phyloP scores from a whole-genome alignment of 2,329 filamentous ascomycete species.

The Ophiosphaerella herpotricha region DNA sequence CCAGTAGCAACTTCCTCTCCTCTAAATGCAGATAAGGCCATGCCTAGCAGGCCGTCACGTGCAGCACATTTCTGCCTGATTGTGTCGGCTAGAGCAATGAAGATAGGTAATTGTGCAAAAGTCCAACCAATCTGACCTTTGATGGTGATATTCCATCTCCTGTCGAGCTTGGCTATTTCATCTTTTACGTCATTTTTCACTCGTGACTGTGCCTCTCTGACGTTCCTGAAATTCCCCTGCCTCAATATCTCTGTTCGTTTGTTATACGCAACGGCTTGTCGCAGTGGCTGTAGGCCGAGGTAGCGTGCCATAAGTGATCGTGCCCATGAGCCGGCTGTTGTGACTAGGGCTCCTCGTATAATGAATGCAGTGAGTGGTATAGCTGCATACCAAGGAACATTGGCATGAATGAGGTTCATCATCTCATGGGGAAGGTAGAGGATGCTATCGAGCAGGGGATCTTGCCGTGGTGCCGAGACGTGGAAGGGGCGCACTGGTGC shows the following conservation, averaged over 20 bases:
- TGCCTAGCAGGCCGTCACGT: slow-evolving; percentile 35
- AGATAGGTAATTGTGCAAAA: slow-evolving; percentile 41
- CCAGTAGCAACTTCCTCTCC: slow-evolving; percentile 4
- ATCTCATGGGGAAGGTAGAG: slow-evolving; percentile 52
- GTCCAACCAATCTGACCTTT: slow-evolving; percentile 33
- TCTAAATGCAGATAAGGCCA: slow-evolving; percentile 21
- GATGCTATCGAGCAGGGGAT: slow-evolving; percentile 49
- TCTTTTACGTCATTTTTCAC: slow-evolving; percentile 25
- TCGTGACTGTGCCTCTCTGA: slow-evolving; percentile 16
- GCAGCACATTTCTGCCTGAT: slow-evolving; percentile 42
- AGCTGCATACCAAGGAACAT: slow-evolving; percentile 59
- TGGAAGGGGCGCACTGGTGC: slow-evolving; percentile 54
- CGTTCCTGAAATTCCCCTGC: slow-evolving; percentile 24
- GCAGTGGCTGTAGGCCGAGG: slow-evolving; percentile 49
- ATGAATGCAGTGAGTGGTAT: slow-evolving; percentile 60
- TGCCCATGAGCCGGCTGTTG: slow-evolving; percentile 52
- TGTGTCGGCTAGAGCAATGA: slow-evolving; percentile 44
- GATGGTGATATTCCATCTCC: slow-evolving; percentile 36
- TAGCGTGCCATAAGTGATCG: slow-evolving; percentile 49
- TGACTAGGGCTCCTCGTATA: slow-evolving; percentile 54
- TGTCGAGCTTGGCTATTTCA: slow-evolving; percentile 28
- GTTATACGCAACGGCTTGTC: slow-evolving; percentile 33
- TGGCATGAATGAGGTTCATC: slow-evolving; percentile 58
- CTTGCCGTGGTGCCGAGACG: slow-evolving; percentile 47
- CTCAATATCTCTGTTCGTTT: slow-evolving; percentile 26